These are phyloP conservation scores for Globisporangium splendens DNA, from an alignment of 352 stramenopile species.

Conservation along the genomic window DNA sequence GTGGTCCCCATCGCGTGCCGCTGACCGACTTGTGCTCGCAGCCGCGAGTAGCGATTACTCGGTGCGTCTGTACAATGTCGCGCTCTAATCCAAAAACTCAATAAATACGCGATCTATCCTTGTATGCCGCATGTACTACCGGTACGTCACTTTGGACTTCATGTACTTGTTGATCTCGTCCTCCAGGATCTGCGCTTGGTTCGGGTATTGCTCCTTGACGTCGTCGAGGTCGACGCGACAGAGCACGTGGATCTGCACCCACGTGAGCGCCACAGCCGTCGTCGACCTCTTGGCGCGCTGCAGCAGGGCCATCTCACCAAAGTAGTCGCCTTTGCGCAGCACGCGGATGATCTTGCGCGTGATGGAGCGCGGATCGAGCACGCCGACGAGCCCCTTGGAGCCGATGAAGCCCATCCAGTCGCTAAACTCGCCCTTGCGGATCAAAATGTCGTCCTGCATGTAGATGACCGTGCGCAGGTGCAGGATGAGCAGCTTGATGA, in stretches of 20 bases:
- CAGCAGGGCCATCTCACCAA: constrained; percentile 72
- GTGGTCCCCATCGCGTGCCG: constrained; percentile 25
- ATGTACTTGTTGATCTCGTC: constrained; percentile 80
- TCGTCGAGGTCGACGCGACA: constrained; percentile 54
- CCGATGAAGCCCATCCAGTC: constrained; percentile 86
- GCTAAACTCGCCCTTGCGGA: constrained; percentile 74
- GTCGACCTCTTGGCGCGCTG: constrained; percentile 62
- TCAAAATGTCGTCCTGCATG: constrained; percentile 78
- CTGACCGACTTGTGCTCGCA: constrained; percentile 20
- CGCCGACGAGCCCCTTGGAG: constrained; percentile 58
- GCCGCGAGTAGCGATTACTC: constrained; percentile 47
- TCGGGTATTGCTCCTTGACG: constrained; percentile 60
- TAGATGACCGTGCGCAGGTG: constrained; percentile 72
- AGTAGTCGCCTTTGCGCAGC: constrained; percentile 69
- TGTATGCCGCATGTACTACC: constrained; percentile 18
- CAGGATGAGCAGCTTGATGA: constrained; percentile 79
- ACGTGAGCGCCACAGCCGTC: constrained; percentile 62
- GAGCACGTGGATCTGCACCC: constrained; percentile 73
- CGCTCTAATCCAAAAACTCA: constrained; percentile 2
- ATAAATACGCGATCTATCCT: constrained; percentile 8
- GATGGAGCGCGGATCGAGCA: constrained; percentile 53
- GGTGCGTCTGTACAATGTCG: constrained; percentile 43
- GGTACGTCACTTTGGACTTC: constrained; percentile 58
- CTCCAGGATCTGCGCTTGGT: constrained; percentile 51
- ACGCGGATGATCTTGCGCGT: constrained; percentile 56